Base-by-base conservation (phyloP, 805 yeast species). In the Hanseniaspora pseudoguilliermondii region DNA sequence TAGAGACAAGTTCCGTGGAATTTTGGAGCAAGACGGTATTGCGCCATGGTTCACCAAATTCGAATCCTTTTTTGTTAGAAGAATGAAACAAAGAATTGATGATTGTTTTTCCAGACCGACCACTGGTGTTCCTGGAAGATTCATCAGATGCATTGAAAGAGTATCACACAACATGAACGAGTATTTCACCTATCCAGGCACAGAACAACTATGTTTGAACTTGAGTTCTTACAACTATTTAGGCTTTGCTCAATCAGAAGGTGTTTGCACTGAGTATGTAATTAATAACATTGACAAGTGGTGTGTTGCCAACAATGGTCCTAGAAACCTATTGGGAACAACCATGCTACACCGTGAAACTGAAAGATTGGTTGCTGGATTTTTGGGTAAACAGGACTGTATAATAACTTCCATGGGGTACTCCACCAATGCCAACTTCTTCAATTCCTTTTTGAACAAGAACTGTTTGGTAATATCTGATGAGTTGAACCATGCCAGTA, bases 61-160 rank as follows among this genome's bases (percentile, higher is more conserved):
- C 67, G 99, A 93, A 70, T 81, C 86, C 60, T 95, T 93, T 68
- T 93, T 90, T 69, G 84, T 90, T 44, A 83, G 99, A 64, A 82
- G 97, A 64, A 78, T 93, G 75, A 90, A 93, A 68, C 79, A 78
- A 62, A 84, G 96, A 70, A 79, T 93, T 58, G 95, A 86, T 67
- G 97, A 91, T 71, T 88, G 96, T 69, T 93, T 93, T 69, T 87
- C 95, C 1, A 81, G 96, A 67, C 96, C 96, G 44, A 87, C 95
- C n/a, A 84, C 86, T 58, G 97, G 97, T 52, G 97, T 91, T 21
- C 97, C 99, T 1, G 99, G 99, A 29, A 81, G 99, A 68, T 83
- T 75, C 64, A 82, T 91, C 63, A 79, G 82, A 57, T 83, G 95
- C 63, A 82, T 84, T 63, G 90, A 88, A 63, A 80, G 98, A 63